A percentile compares a stretch with the other conserved stretches of the same genome.
Evolutionary conservation across 495 filamentous ascomycete genomes (phyloP).

Genomic region (Podospora didyma): DNA sequence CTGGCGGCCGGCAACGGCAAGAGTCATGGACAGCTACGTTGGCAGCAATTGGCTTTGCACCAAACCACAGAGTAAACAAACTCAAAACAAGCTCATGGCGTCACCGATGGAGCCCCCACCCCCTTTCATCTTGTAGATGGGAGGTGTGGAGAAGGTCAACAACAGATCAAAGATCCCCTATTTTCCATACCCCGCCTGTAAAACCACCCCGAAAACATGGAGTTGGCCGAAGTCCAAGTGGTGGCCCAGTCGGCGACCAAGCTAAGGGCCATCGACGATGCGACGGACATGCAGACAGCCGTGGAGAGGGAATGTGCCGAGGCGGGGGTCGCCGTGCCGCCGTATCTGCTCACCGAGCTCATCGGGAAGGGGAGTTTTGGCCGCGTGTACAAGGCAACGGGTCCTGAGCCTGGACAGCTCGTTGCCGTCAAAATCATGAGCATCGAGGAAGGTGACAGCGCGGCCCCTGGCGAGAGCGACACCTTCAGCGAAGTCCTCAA

Average conservation of each 20-base stretch:
- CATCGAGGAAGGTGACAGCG: constrained; percentile 14
- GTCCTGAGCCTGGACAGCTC: background rate
- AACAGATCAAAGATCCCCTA: background rate
- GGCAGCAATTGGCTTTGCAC: background rate
- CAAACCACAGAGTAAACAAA: background rate
- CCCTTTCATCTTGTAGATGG: too few species aligned
- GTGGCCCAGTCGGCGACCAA: constrained; percentile 7
- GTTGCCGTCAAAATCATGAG: constrained; percentile 19
- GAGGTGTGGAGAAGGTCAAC: too few species aligned
- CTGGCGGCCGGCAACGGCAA: background rate
- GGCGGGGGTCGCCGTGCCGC: constrained; percentile 6
- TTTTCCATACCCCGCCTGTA: background rate
- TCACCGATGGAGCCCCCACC: background rate
- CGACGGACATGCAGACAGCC: constrained; percentile 9
- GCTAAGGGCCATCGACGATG: constrained; percentile 13
- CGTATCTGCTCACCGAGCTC: constrained; percentile 13
- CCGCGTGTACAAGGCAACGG: constrained; percentile 14
- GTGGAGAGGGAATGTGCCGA: constrained; percentile 8
- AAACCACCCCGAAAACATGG: background rate
- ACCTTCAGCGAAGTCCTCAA: constrained; percentile 15
- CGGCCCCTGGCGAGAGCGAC: constrained; percentile 9
- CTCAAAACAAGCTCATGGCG: background rate
- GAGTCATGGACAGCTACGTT: background rate
- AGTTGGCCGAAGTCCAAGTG: constrained; percentile 1
- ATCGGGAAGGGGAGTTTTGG: constrained; percentile 17